A percentile compares a stretch with the other conserved stretches of the same genome.
Conservation (phyloP, 129 eudicot species). For the Erigeron canadensis region DNA sequence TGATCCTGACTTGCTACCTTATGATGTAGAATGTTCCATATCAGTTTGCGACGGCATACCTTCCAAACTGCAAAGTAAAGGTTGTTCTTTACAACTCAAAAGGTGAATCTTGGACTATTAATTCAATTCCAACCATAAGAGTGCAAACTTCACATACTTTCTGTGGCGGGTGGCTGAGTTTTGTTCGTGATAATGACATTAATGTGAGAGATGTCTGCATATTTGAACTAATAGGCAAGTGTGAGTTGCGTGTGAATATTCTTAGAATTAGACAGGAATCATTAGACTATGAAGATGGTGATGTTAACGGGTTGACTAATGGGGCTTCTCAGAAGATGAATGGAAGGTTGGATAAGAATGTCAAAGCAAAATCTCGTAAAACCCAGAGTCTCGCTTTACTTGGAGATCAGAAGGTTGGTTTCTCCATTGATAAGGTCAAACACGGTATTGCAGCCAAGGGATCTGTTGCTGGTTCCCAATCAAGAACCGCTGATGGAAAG, state of each 20-base stretch:
- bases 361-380: constrained; percentile 33
- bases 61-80: constrained; percentile 80
- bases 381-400: constrained; percentile 19
- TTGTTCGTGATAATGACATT: constrained; percentile 79
- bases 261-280: constrained; percentile 64
- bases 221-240: constrained; percentile 76
- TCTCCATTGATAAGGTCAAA: constrained; percentile 40
- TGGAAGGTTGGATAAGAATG: constrained; percentile 40
- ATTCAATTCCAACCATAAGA: constrained; percentile 76
- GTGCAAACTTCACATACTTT: constrained; percentile 86
- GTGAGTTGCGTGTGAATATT: constrained; percentile 70
- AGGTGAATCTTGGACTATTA: constrained; percentile 88
- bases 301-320: constrained; percentile 33
- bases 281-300: constrained; percentile 42
- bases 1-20: background rate
- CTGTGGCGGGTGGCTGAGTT: constrained; percentile 91
- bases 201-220: constrained; percentile 76
- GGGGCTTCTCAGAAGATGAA: constrained; percentile 42
- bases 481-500: constrained; percentile 32
- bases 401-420: constrained; percentile 31
- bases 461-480: constrained; percentile 29
- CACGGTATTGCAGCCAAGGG: constrained; percentile 39
- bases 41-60: constrained; percentile 76
- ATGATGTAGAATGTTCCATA: constrained; percentile 72
- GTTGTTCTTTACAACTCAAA: constrained; percentile 61